Evolutionary conservation across 768 basidiomycete genomes (phyloP), one percentile per base, ranked within the genome.

Genomic region (Boletellus sp.): DNA sequence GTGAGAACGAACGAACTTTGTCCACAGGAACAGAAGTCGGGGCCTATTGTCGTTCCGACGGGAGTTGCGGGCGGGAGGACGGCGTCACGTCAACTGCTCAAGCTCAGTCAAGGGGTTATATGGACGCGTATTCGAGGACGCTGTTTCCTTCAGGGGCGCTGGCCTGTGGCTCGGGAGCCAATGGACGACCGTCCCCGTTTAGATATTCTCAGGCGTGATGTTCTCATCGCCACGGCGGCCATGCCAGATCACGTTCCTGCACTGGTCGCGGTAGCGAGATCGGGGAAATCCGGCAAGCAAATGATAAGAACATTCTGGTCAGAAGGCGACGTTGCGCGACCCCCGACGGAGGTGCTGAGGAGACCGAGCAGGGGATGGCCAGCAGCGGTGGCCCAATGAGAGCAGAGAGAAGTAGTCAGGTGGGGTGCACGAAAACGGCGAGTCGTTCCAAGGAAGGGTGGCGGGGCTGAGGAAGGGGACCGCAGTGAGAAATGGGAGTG

Each of bases 1-100:
- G 31, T 41, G 45, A 35, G 37, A 38, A 32, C 31, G 35, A 36
- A 40, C 42, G 19, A 37, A 33, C 42, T 36, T 38, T 37, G 42
- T 38, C 36, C 28, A 19, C 26, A 37, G 37, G 19, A 20, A 16
- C 32, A 22, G 24, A n/a, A 1, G 20, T 20, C 42, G 20, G 31
- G 12, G 31, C 19, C 40, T 12, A 17, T 31, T 15, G 38, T n/a
- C 22, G 40, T 51, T 61, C 59, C 55, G 59, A 60, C 59, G 59
- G 58, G 33, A 44, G n/a, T n/a, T n/a, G n/a, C 8, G 24, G 40
- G 10, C 37, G 12, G 15, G 35, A 34, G 38, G 23, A 37, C 31
- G 28, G 6, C 20, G 11, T 20, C 13, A 12, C 9, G 13, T 23
- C 22, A 15, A 32, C 16, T 31, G 16, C 47, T 47, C 23, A 22